A percentile compares a stretch with the other conserved stretches of the same genome.
phyloP scores from a whole-genome alignment of 345 rosid genomes.

The Anastatica hierochuntica region DNA sequence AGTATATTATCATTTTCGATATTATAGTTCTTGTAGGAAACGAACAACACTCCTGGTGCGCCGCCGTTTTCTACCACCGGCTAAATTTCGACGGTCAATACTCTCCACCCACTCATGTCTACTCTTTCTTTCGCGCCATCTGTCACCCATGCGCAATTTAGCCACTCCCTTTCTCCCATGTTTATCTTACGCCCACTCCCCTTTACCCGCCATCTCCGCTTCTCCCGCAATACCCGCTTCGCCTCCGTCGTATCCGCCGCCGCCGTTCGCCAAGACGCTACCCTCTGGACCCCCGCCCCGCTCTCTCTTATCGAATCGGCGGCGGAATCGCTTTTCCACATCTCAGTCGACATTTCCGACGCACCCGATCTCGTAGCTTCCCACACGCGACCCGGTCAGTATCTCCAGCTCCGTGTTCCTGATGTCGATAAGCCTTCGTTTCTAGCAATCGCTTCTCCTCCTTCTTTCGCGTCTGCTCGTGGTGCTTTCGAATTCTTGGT shows the following conservation, averaged over 20 bases:
- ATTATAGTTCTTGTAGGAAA: no score
- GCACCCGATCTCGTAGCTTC: constrained; percentile 63
- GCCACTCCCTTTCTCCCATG: constrained; percentile 46
- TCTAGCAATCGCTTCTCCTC: constrained; percentile 84
- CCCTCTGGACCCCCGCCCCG: constrained; percentile 63
- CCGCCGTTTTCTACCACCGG: neutral
- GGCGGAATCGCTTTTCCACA: constrained; percentile 79
- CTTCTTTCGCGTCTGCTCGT: constrained; percentile 38
- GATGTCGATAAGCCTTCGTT: constrained; percentile 62
- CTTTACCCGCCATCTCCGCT: constrained; percentile 18
- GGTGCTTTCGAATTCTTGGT: constrained; percentile 82
- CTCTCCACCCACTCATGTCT: constrained; percentile 35
- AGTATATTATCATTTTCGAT: no score
- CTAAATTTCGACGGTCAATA: neutral
- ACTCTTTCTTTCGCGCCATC: constrained; percentile 23
- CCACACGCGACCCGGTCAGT: constrained; percentile 68
- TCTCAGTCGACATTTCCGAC: constrained; percentile 64
- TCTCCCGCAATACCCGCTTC: constrained; percentile 30
- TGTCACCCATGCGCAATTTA: constrained; percentile 38
- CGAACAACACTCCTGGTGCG: no score
- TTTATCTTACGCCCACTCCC: constrained; percentile 54
- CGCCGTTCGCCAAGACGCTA: constrained; percentile 64
- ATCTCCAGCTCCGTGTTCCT: constrained; percentile 75
- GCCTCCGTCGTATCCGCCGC: constrained; percentile 42
- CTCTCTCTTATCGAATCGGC: constrained; percentile 51